phyloP scores from a whole-genome alignment of 345 rosid genomes.

The Geranium rotundifolium region DNA sequence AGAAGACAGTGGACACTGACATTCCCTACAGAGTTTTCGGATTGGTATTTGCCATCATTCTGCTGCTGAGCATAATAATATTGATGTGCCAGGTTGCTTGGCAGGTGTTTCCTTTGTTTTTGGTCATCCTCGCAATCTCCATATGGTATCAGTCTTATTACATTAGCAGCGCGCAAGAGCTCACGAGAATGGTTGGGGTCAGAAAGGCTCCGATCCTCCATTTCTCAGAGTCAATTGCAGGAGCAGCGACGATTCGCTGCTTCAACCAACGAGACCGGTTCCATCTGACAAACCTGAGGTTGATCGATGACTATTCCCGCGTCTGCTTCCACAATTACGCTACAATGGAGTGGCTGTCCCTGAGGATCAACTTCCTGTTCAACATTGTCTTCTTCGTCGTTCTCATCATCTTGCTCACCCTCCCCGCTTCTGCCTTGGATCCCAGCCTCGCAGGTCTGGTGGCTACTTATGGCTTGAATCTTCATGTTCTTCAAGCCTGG shows the following conservation, averaged over 20 bases:
- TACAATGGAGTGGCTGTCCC: constrained; percentile 79
- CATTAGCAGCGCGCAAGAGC: constrained; percentile 72
- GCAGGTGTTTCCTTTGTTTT: constrained; percentile 49
- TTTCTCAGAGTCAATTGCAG: constrained; percentile 69
- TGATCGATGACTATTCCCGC: constrained; percentile 52
- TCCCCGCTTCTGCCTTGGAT: constrained; percentile 52
- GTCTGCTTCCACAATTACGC: constrained; percentile 54
- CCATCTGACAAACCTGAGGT: constrained; percentile 26
- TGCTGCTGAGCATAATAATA: constrained; percentile 46
- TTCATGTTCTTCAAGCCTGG: constrained; percentile 62
- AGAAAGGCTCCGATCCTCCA: constrained; percentile 72
- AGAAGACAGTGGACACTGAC: constrained; percentile 62
- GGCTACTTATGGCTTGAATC: constrained; percentile 54
- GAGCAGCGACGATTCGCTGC: constrained; percentile 63
- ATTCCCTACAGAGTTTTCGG: constrained; percentile 72
- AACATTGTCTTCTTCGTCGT: constrained; percentile 68
- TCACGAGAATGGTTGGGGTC: constrained; percentile 72
- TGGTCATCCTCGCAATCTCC: constrained; percentile 42
- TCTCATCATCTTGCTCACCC: constrained; percentile 54
- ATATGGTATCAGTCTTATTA: constrained; percentile 71
- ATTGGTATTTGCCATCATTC: constrained; percentile 58
- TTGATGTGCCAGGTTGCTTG: constrained; percentile 59
- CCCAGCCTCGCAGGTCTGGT: constrained; percentile 60
- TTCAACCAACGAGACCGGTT: constrained; percentile 62
- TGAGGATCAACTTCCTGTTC: constrained; percentile 74